Evolutionary conservation across 1,284 basidiomycete genomes (phyloP).

Genomic region (Cutaneotrichosporon sp.): DNA sequence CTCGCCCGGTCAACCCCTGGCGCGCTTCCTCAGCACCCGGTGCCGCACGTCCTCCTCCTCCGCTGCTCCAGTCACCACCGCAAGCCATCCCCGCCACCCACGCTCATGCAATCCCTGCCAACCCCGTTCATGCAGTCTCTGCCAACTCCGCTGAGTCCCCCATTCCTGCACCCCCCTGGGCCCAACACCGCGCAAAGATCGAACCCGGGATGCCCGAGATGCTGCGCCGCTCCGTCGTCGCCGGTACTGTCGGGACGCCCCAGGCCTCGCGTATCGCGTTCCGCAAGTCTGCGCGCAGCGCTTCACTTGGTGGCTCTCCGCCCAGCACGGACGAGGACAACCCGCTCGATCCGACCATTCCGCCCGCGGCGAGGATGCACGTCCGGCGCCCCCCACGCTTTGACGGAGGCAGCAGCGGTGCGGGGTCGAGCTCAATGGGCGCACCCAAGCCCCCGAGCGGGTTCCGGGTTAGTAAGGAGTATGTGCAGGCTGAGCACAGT

Average conservation of each 20-base stretch:
- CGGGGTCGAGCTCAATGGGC: neutral
- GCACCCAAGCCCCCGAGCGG: neutral
- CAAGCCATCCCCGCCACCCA: too few relatives aligned
- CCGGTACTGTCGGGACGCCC: neutral
- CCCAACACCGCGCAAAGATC: too few relatives aligned
- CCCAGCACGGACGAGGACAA: constrained; percentile 34
- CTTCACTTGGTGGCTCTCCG: constrained; percentile 27
- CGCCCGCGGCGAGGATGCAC: constrained; percentile 4
- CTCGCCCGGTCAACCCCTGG: too few relatives aligned
- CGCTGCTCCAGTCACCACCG: too few relatives aligned
- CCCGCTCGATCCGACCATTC: constrained; percentile 16
- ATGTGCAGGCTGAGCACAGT: neutral
- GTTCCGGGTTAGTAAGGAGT: neutral
- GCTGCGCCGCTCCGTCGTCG: neutral
- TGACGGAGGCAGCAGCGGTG: neutral
- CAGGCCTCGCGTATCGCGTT: neutral
- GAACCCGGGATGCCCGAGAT: neutral
- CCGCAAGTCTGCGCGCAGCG: neutral
- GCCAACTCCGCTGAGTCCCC: too few relatives aligned
- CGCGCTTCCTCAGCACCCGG: too few relatives aligned
- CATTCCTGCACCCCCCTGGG: too few relatives aligned
- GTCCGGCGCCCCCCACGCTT: constrained; percentile 13
- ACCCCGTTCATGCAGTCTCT: too few relatives aligned
- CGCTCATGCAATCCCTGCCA: too few relatives aligned
- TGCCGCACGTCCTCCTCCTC: too few relatives aligned